These are phyloP conservation scores for Solanum sparsipilum DNA, from an alignment of 257 asterid genomes.

Conservation along the genomic window DNA sequence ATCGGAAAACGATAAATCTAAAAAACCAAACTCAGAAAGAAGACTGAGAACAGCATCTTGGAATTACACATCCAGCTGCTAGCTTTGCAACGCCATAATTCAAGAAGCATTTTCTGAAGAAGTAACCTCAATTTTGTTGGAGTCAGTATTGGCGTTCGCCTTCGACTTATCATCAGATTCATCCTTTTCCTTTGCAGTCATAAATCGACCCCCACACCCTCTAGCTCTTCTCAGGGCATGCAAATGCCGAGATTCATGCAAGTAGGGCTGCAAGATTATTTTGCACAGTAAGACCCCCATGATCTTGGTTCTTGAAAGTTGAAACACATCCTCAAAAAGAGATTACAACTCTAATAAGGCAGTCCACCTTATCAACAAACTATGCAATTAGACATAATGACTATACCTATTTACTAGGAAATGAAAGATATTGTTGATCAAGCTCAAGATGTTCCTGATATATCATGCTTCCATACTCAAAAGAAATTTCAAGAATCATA, in stretches of 20 bases:
- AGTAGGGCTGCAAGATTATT: conserved; percentile 62
- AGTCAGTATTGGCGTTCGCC: conserved; percentile 30
- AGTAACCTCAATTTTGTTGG: conserved; percentile 16
- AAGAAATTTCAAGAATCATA: neutral
- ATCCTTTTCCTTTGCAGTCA: conserved; percentile 23
- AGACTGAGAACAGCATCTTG: neutral
- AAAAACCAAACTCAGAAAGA: neutral
- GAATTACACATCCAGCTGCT: neutral
- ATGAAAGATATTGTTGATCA: neutral
- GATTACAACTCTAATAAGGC: neutral
- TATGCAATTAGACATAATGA: neutral
- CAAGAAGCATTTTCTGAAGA: conserved; percentile 30
- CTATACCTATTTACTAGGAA: neutral
- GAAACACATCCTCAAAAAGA: neutral
- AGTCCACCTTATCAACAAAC: neutral
- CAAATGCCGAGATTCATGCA: conserved; percentile 89
- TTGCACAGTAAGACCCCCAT: neutral
- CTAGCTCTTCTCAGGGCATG: conserved; percentile 86
- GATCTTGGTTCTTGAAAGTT: neutral
- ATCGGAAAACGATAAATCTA: neutral
- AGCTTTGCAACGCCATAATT: neutral
- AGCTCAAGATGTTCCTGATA: neutral
- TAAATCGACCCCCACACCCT: conserved; percentile 84
- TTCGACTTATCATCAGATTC: conserved; percentile 33
- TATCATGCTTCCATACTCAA: neutral